These are phyloP conservation scores for Abortiporus biennis DNA, from an alignment of 1,284 basidiomycete genomes.

Conservation along the genomic window DNA sequence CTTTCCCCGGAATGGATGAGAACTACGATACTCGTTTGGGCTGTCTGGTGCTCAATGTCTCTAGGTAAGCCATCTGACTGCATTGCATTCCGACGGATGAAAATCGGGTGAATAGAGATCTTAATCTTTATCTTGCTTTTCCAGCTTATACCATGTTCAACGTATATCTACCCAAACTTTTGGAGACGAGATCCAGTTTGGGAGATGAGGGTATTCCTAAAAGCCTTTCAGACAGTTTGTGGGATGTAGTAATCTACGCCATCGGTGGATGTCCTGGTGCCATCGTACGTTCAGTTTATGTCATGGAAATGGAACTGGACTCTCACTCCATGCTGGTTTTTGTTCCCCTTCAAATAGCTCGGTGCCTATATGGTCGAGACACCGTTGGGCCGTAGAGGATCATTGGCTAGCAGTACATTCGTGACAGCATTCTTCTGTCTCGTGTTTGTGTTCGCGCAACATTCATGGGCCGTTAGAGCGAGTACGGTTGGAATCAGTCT, in stretches of 20 bases:
- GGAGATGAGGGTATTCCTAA: conserved; percentile 31
- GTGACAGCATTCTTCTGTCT: conserved; percentile 78
- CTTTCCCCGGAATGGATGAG: conserved; percentile 77
- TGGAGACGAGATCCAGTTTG: conserved; percentile 52
- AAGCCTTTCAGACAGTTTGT: conserved; percentile 59
- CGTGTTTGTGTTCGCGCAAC: conserved; percentile 62
- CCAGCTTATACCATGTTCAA: conserved; percentile 95
- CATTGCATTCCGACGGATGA: background rate
- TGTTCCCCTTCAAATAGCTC: background rate
- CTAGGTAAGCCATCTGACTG: conserved; percentile 71
- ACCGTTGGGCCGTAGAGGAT: conserved; percentile 68
- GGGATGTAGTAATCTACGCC: conserved; percentile 80
- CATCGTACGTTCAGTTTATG: conserved; percentile 45
- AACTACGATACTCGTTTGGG: conserved; percentile 85
- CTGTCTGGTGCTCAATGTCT: conserved; percentile 76
- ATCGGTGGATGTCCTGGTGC: conserved; percentile 86
- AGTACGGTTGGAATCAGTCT: conserved; percentile 81
- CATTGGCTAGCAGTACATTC: conserved; percentile 78
- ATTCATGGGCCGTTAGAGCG: conserved; percentile 60
- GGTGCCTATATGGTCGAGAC: conserved; percentile 81
- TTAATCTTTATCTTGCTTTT: conserved; percentile 5
- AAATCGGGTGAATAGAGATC: background rate
- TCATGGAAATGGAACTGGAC: background rate
- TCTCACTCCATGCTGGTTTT: background rate
- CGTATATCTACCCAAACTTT: conserved; percentile 87